Evolutionary conservation across 2,329 filamentous ascomycete genomes (phyloP).

Genomic region (Paecilomyces fulvus): DNA sequence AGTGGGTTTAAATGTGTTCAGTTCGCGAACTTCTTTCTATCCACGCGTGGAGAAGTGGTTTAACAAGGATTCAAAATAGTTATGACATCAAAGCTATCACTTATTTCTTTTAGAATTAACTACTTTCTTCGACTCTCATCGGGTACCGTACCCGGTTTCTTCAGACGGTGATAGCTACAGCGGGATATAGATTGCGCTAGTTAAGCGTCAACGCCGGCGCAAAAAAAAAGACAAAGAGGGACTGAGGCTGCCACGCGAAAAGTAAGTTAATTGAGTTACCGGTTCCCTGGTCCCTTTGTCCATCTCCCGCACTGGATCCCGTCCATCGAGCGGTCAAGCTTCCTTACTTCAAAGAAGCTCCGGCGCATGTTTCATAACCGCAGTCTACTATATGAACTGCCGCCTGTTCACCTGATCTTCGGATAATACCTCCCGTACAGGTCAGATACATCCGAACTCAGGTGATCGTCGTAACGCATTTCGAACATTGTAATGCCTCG

Average conservation of each 20-base stretch:
- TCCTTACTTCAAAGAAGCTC: neutral
- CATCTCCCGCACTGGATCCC: conserved; percentile 11
- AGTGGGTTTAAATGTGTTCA: too few relatives aligned
- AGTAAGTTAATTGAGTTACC: conserved; percentile 13
- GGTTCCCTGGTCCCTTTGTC: conserved; percentile 15
- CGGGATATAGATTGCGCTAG: neutral
- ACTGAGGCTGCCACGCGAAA: conserved; percentile 13
- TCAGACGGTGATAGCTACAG: neutral
- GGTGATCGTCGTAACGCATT: neutral
- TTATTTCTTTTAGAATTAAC: neutral
- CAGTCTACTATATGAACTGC: neutral
- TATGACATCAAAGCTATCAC: neutral
- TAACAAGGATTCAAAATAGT: too few relatives aligned
- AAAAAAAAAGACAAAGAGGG: neutral
- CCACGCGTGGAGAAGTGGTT: neutral
- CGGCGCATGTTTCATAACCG: neutral
- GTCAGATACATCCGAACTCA: neutral
- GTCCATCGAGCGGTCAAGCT: conserved; percentile 5
- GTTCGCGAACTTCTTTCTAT: neutral
- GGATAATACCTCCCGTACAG: neutral
- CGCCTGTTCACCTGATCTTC: neutral
- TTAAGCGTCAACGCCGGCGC: conserved; percentile 5
- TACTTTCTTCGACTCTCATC: neutral
- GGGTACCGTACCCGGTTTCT: neutral
- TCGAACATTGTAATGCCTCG: conserved; percentile 22